phyloP scores from a whole-genome alignment of 495 filamentous ascomycete genomes.

The Cercophora sp. region DNA sequence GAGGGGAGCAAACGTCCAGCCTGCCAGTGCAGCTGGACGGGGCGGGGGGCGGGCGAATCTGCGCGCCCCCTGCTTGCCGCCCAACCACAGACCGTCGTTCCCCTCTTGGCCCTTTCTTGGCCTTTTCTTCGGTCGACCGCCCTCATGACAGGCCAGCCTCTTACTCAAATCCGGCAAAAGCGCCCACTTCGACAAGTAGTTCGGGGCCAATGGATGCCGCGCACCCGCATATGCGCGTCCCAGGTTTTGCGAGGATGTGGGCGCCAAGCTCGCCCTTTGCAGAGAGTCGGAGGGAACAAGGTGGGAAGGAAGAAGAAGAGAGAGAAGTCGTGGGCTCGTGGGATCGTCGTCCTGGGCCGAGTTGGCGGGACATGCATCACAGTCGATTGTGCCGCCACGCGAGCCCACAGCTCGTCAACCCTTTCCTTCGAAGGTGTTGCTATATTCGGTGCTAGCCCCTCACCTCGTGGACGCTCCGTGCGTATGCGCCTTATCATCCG shows the following conservation, averaged over 20 bases:
- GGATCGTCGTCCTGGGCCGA: neutral
- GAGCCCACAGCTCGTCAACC: neutral
- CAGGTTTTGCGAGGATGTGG: constrained; percentile 22
- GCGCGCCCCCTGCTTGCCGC: constrained; percentile 19
- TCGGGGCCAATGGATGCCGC: constrained; percentile 25
- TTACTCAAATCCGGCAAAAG: constrained; percentile 27
- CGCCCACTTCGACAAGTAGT: constrained; percentile 18
- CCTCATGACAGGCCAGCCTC: constrained; percentile 12
- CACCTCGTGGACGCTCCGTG: neutral
- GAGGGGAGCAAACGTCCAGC: constrained; percentile 9
- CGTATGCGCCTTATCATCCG: constrained; percentile 1
- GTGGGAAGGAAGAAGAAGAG: neutral
- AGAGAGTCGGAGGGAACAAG: neutral
- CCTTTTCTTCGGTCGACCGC: constrained; percentile 13
- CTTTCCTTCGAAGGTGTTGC: neutral
- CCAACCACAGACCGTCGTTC: constrained; percentile 26
- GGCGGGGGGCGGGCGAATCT: neutral
- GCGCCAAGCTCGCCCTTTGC: constrained; percentile 21
- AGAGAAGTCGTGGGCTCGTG: no score
- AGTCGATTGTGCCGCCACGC: constrained; percentile 5
- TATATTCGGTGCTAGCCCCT: constrained; percentile 10
- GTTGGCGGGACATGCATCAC: neutral
- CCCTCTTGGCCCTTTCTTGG: constrained; percentile 14
- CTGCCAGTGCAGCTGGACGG: constrained; percentile 11
- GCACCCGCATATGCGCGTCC: constrained; percentile 26